A percentile compares a stretch with the other conserved stretches of the same genome.
Evolutionary conservation across 495 filamentous ascomycete genomes (phyloP).

Genomic region (Cercophora sp.): DNA sequence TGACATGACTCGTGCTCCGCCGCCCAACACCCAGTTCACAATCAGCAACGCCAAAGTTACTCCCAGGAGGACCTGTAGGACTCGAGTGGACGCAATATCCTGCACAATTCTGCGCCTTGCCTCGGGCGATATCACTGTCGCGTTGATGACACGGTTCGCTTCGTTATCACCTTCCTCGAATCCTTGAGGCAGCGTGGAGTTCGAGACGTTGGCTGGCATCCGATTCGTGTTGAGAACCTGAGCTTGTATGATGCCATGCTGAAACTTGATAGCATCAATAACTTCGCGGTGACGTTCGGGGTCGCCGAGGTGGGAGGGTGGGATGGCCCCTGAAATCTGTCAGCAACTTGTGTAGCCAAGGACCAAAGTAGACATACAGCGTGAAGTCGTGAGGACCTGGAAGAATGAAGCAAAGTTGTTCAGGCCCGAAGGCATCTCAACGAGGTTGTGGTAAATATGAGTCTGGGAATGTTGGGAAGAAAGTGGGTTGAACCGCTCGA

Average conservation of each 20-base stretch:
- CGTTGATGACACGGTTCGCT: slow-evolving; percentile 1
- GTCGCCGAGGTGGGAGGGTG: slow-evolving; percentile 11
- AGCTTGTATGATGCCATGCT: slow-evolving; percentile 20
- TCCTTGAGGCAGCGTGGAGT: slow-evolving; percentile 2
- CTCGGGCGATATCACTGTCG: neutral
- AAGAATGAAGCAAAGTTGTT: slow-evolving; percentile 16
- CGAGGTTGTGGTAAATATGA: neutral
- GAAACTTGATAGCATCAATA: slow-evolving; percentile 19
- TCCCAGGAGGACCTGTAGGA: slow-evolving; percentile 16
- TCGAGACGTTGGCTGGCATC: slow-evolving; percentile 10
- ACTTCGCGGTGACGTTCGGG: neutral
- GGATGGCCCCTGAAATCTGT: too few relatives aligned
- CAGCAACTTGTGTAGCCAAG: too few relatives aligned
- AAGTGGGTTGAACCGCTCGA: neutral
- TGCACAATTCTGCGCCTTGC: slow-evolving; percentile 15
- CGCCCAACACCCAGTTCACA: slow-evolving; percentile 7
- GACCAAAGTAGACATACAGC: too few relatives aligned
- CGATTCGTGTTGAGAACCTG: slow-evolving; percentile 5
- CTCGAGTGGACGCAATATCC: slow-evolving; percentile 18
- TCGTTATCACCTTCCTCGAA: neutral
- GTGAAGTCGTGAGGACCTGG: slow-evolving; percentile 15
- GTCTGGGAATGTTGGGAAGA: neutral
- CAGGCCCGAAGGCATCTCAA: neutral
- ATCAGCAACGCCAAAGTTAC: neutral
- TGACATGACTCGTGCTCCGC: slow-evolving; percentile 7